Evolutionary conservation across 2,329 filamentous ascomycete species (phyloP), one percentile per base, ranked within the genome.

Genomic region (Nemania sp.): DNA sequence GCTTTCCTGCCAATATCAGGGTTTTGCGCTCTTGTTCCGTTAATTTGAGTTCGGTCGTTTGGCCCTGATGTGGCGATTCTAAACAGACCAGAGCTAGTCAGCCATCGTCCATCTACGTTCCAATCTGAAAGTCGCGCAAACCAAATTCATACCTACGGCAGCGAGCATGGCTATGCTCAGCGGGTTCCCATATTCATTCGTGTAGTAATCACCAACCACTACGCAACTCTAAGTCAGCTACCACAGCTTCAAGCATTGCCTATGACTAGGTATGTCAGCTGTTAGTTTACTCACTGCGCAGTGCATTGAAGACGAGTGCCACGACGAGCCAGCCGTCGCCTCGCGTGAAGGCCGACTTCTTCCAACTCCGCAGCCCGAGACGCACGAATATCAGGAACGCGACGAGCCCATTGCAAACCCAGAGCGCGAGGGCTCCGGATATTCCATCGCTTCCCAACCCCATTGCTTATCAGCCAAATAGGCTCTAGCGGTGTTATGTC

Each of bases 301-400:
- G 1, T 7, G n/a, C 46, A 7, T 53, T 47, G 50, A 54, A 57
- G 6, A 47, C 2, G 17, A 57, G 6, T 9, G 57, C 57, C 19
- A 54, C 15, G 8, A 46, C 11, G 4, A 56, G 34, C 56, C 56
- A 61, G 19, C 5, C 30, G 28, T 63, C 61, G 17, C 61, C 52
- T 2, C 12, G 5, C 5, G 50, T 55, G 31, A 56, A 52, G 4
- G 11, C n/a, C 3, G 23, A 46, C 1, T n/a, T 17, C 7, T 23
- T 17, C 52, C 48, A 55, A 45, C 44, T 39, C 7, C 59, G 52
- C 14, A 61, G 33, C 0, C 37, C 44, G 1, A 63, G 30, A 4
- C 53, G 57, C 8, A 36, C 8, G 14, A 59, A 7, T 39, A 58
- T 54, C 1, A 61, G 15, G 2, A 11, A 6, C 3, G 31, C 15